Conservation (phyloP, 805 yeast species). For the Huiozyma naganishii region DNA sequence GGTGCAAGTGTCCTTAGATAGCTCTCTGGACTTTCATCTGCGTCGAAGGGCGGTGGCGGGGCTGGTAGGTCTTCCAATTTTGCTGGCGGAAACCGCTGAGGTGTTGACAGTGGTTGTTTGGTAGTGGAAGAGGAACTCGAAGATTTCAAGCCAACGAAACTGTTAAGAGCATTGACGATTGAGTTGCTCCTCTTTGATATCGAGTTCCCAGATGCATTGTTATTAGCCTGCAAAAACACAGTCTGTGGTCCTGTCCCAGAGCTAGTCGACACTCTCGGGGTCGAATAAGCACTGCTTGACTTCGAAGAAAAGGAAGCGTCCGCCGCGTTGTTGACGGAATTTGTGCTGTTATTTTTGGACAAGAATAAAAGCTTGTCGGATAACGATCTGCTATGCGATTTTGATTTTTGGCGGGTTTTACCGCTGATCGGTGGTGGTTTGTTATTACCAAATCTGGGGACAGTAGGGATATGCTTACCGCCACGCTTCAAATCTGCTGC, state of each 20-base stretch:
- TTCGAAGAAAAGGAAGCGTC: background rate
- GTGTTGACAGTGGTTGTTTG: too few relatives aligned
- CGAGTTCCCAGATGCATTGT: slow-evolving; percentile 2
- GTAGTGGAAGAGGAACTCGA: slow-evolving; percentile 7
- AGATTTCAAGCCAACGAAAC: slow-evolving; percentile 27
- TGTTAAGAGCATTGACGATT: slow-evolving; percentile 30
- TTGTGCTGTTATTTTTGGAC: background rate
- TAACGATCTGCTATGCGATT: slow-evolving; percentile 1
- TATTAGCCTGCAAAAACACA: background rate
- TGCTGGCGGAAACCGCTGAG: background rate
- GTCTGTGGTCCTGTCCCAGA: background rate
- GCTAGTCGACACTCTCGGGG: slow-evolving; percentile 3
- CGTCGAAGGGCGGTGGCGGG: slow-evolving; percentile 21
- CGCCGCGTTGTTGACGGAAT: background rate
- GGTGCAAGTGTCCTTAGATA: slow-evolving; percentile 23
- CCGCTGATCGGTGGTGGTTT: slow-evolving; percentile 4
- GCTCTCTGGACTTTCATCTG: slow-evolving; percentile 19
- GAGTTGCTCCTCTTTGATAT: slow-evolving; percentile 29
- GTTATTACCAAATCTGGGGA: slow-evolving; percentile 2
- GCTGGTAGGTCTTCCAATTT: slow-evolving; percentile 13
- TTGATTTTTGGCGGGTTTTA: slow-evolving; percentile 2
- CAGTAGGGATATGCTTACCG: background rate
- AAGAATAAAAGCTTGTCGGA: background rate
- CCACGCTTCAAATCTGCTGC: slow-evolving; percentile 12
- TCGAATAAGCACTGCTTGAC: background rate